Evolutionary conservation across 2,329 filamentous ascomycete species (phyloP).

Genomic region (Phaeoacremonium minimum): DNA sequence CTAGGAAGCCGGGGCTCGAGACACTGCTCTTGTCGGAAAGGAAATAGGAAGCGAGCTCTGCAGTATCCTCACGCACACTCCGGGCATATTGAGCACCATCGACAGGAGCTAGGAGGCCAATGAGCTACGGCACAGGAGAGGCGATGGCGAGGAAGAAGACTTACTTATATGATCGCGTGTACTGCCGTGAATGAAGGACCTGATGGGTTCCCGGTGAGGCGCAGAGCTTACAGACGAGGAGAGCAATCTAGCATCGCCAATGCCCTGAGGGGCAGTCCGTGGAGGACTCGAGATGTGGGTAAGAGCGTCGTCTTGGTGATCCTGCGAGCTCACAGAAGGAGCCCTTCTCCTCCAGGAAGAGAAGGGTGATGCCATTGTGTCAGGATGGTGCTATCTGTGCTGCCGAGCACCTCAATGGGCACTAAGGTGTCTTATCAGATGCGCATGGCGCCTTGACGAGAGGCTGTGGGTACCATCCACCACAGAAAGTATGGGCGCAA

Average conservation of each 20-base stretch:
- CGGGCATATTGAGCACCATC: conserved; percentile 73
- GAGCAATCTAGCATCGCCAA: conserved; percentile 23
- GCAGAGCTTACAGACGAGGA: conserved; percentile 36
- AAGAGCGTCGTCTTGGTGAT: conserved; percentile 22
- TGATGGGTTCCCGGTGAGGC: conserved; percentile 59
- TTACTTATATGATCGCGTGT: conserved; percentile 56
- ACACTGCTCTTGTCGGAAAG: conserved; percentile 58
- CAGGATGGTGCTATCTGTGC: background rate
- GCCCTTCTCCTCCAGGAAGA: conserved; percentile 43
- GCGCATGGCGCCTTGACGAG: no score
- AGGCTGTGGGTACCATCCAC: no score
- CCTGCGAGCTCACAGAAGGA: conserved; percentile 21
- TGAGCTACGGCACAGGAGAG: conserved; percentile 2
- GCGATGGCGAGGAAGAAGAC: conserved; percentile 12
- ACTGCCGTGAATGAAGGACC: conserved; percentile 67
- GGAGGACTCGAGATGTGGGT: conserved; percentile 14
- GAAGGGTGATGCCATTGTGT: conserved; percentile 44
- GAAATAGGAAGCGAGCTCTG: conserved; percentile 79
- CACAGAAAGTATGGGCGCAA: no score
- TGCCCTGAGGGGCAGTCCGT: conserved; percentile 13
- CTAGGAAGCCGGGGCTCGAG: conserved; percentile 40
- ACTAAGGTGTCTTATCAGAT: no score
- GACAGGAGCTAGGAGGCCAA: conserved; percentile 36
- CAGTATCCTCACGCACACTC: conserved; percentile 80
- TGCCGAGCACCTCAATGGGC: background rate